Evolutionary conservation across 1,284 basidiomycete genomes (phyloP), one percentile per base, ranked within the genome.

Genomic region (Veloboletus limbatus): DNA sequence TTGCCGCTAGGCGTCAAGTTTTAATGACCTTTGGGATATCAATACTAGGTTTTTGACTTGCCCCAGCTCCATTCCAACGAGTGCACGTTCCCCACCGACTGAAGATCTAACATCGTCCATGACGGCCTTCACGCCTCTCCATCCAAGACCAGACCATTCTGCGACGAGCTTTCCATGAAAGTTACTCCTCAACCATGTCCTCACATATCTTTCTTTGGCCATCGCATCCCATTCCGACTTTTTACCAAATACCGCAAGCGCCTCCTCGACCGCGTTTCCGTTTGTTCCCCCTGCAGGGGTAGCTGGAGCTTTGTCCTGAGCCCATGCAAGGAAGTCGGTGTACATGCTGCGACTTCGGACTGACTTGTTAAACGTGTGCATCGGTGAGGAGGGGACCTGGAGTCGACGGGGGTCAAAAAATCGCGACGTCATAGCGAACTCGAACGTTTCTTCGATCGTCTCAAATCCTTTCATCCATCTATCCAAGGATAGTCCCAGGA

Each of bases 331-430:
- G 48, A 86, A 87, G 37, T 76, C 71, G 5, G 65, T 59, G 55
- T 81, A 85, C 80, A 86, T 82, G 32, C 58, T 66, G 16, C 84
- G 73, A n/a, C 70, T 69, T 20, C 65, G 58, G 48, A 69, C 73
- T 36, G 74, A 68, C 54, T 77, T 79, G 38, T 55, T 69, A 39
- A 70, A 65, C 2, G 69, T 63, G 17, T 58, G 52, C 45, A 67
- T 71, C 6, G 27, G 8, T 3, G 54, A 57, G 11, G 54, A 57
- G 11, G 62, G 59, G 10, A 35, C 50, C 7, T 47, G 51, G 34
- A 61, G 55, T 6, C 53, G 57, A 20, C 54, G 54, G 18, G 75
- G 68, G 46, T 75, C 64, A 54, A 82, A 84, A 47, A 78, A 76
- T 9, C 69, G 71, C 8, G 76, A 79, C 4, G 71, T 68, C 1